Conservation (phyloP, 1,284 basidiomycete species). For the Ceratobasidium sp. region DNA sequence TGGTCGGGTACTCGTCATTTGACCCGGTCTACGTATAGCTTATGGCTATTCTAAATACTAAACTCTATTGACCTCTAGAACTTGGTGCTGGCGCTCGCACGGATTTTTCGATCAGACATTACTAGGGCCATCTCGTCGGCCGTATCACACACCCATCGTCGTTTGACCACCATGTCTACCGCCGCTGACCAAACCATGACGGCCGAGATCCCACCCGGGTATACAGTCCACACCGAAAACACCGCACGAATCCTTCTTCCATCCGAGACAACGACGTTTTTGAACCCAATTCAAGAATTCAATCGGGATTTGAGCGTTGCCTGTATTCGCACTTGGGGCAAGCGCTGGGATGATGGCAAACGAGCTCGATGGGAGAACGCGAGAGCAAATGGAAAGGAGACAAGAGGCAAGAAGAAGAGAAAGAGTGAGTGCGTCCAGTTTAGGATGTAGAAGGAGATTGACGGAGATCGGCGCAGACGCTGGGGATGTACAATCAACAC, state of each 20-base stretch:
- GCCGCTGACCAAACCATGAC: not conserved
- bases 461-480: conserved; percentile 43
- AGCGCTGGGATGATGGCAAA: conserved; percentile 72
- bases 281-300: conserved; percentile 99
- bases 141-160: not conserved
- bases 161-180: not conserved
- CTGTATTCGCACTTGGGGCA: conserved; percentile 86
- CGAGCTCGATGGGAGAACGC: conserved; percentile 64
- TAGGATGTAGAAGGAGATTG: conserved; percentile 60
- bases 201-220: conserved; percentile 70
- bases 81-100: not conserved
- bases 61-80: not conserved
- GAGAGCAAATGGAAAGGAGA: conserved; percentile 46
- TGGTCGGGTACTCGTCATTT: not conserved
- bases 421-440: conserved; percentile 59
- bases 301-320: conserved; percentile 94
- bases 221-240: conserved; percentile 84
- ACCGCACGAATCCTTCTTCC: conserved; percentile 83
- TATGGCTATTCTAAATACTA: not conserved
- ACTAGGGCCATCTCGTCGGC: not conserved
- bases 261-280: conserved; percentile 80
- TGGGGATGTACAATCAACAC: conserved; percentile 48
- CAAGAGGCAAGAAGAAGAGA: conserved; percentile 43
- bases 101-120: not conserved
- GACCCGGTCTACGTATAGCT: not conserved